Evolutionary conservation across 2,329 filamentous ascomycete species (phyloP), one percentile per base, ranked within the genome.

Genomic region (Dactylellina drechsleri): DNA sequence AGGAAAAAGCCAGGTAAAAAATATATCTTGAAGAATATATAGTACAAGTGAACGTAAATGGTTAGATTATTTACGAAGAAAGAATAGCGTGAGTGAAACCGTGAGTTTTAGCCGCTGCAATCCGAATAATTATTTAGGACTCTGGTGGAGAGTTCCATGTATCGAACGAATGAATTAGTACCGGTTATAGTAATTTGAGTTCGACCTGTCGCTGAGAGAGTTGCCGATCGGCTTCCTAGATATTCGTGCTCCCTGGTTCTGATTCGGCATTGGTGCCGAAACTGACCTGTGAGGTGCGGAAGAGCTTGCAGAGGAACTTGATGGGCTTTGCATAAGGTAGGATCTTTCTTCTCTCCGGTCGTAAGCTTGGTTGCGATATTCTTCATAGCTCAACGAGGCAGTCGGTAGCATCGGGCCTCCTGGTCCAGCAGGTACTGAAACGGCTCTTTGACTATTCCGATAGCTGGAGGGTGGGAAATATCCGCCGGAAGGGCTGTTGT

Each of bases 331-430:
- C 16, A 75, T 65, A 3, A 75, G 43, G n/a, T 64, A 49, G 4
- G 71, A 64, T 43, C 59, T 26, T 50, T 75, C 71, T 20, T 45
- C 64, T 20, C 50, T 23, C 4, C 49, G 6, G 26, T 64, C 70
- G 12, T 60, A 56, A 20, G 41, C 50, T 54, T 64, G 64, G 15
- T 47, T 75, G 13, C 71, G 58, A 47, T 75, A 75, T 45, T 75
- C 58, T 60, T 75, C 71, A 40, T 75, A 75, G 40, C 58, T 75
- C 23, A 75, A n/a, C 6, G 71, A 75, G 18, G 71, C 71, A 20
- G 64, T 68, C n/a, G 71, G 71, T 10, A 60, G 31, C 16, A 47
- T 26, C 13, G 64, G 64, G 15, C 71, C 64, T 15, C 65, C 71
- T 36, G 70, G 61, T 49, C 47, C 36, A 31, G n/a, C 28, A 15